Base-by-base conservation (phyloP, 306 rosid species). In the Vachellia pachyceras region DNA sequence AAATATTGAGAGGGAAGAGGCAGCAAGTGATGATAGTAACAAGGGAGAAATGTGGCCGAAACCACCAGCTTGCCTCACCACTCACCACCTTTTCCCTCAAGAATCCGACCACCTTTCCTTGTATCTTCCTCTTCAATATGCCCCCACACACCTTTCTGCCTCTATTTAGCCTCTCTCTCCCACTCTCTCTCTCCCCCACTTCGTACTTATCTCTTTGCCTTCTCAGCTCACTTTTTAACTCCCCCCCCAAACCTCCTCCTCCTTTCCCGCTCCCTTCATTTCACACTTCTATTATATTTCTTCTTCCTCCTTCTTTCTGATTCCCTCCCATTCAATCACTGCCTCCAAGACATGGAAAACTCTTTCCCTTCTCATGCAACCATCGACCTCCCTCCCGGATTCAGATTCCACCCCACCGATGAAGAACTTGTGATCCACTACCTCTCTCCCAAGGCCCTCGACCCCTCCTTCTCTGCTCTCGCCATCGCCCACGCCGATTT, bases 401-500 rank as follows among this genome's bases (percentile, higher is more conserved):
- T 90, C 77, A 91, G 95, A 77, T 91, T 91, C 78, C 92, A 91
- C 41, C 95, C 95, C 0, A 84, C 89, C 0, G 95, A 91, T 79
- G 95, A 89, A 74, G 95, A 91, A 6, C 93, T 91, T 44, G 84
- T 91, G 29, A 77, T 74, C 40, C 87, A 89, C 77, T 91, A 89
- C 58, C 86, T 91, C 0, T 82, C 81, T 3, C 86, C 81, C 2
- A 91, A 91, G 79, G 85, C 86, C 61, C 74, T 81, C 10, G 69
- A 85, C 87, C 67, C 61, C 20, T 25, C 22, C 18, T 91, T 91
- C 90, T 76, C 50, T 0, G 64, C 89, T 29, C 78, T 1, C 49
- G 93, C 91, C 0, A 79, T 91, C 3, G 89, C 80, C 0, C 90
- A 89, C 76, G 95, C 58, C 3, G 93, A 91, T 78, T 65, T 91